A percentile compares a stretch with the other conserved stretches of the same genome.
Conservation (phyloP, 2,329 filamentous ascomycete species). For the Diplodia mutila region DNA sequence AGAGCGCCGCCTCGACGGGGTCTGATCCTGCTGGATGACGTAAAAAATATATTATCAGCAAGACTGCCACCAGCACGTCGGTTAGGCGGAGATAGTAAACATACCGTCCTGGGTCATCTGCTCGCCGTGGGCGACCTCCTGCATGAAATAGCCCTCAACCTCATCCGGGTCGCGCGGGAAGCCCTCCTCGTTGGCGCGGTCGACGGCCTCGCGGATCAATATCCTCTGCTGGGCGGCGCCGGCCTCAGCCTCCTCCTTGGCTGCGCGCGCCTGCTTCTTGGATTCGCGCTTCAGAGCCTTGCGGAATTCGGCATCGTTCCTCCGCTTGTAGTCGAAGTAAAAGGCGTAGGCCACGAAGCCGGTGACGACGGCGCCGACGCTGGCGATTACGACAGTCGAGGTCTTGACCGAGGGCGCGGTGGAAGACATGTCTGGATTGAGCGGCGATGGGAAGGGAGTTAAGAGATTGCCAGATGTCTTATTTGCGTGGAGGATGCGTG, state of each 20-base stretch:
- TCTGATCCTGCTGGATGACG: conserved; percentile 58
- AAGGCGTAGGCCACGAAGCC: conserved; percentile 66
- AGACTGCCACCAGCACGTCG: not conserved
- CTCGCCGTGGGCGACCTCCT: conserved; percentile 90
- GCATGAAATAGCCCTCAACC: conserved; percentile 95
- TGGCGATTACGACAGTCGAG: conserved; percentile 61
- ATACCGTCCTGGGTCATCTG: conserved; percentile 77
- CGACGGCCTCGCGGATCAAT: conserved; percentile 73
- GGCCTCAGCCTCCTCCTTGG: conserved; percentile 72
- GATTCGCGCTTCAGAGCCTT: conserved; percentile 72
- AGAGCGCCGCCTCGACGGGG: conserved; percentile 81
- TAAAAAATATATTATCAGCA: not conserved
- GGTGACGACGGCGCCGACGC: conserved; percentile 61
- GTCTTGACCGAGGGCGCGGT: conserved; percentile 53
- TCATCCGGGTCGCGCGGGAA: conserved; percentile 91
- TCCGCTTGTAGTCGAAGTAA: conserved; percentile 69
- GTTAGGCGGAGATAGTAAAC: conserved; percentile 21
- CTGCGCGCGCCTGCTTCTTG: conserved; percentile 70
- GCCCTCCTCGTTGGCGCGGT: conserved; percentile 84
- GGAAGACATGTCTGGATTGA: conserved; percentile 32
- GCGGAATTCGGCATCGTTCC: conserved; percentile 66
- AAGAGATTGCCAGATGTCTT: not conserved
- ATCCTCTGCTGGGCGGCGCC: conserved; percentile 69
- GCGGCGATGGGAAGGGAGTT: not conserved
- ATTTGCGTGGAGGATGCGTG: conserved; percentile 20